Evolutionary conservation across 805 yeast genomes (phyloP).

Genomic region (Spencermartinsiella europaea): DNA sequence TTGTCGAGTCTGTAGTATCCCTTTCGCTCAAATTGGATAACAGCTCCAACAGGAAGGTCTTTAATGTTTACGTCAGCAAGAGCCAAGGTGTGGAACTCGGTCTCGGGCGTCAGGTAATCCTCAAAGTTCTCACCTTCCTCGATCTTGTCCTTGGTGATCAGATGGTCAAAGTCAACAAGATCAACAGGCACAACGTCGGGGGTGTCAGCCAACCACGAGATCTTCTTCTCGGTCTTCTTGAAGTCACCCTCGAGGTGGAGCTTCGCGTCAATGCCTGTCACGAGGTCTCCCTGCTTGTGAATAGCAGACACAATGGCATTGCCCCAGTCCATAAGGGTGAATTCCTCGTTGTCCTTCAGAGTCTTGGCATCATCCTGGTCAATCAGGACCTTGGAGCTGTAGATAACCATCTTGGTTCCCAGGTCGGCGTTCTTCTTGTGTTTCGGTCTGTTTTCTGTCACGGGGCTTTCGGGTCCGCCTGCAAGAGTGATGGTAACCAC

Average conservation of each 20-base stretch:
- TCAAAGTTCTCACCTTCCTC: slow-evolving; percentile 93
- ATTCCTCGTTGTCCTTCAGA: slow-evolving; percentile 77
- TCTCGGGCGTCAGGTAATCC: slow-evolving; percentile 81
- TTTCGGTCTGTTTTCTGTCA: slow-evolving; percentile 72
- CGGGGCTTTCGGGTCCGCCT: slow-evolving; percentile 50
- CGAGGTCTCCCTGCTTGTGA: slow-evolving; percentile 49
- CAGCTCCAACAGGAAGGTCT: slow-evolving; percentile 74
- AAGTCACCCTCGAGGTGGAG: slow-evolving; percentile 93
- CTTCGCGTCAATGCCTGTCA: slow-evolving; percentile 64
- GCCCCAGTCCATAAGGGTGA: slow-evolving; percentile 99
- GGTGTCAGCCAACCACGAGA: slow-evolving; percentile 91
- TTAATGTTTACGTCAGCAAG: slow-evolving; percentile 75
- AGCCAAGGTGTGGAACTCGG: slow-evolving; percentile 77
- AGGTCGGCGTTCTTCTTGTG: slow-evolving; percentile 94
- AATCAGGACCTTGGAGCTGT: slow-evolving; percentile 56
- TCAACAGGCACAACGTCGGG: slow-evolving; percentile 66
- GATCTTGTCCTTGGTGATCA: slow-evolving; percentile 89
- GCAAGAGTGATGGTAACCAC: slow-evolving; percentile 65
- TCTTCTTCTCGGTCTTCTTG: slow-evolving; percentile 90
- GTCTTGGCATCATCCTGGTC: slow-evolving; percentile 84
- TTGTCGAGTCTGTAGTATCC: slow-evolving; percentile 86
- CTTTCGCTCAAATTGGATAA: slow-evolving; percentile 94
- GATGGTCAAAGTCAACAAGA: slow-evolving; percentile 87
- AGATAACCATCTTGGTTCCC: slow-evolving; percentile 76
- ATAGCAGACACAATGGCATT: slow-evolving; percentile 75